Base-by-base conservation (phyloP, 2,329 filamentous ascomycete genomes). In the Colletotrichum magnum region DNA sequence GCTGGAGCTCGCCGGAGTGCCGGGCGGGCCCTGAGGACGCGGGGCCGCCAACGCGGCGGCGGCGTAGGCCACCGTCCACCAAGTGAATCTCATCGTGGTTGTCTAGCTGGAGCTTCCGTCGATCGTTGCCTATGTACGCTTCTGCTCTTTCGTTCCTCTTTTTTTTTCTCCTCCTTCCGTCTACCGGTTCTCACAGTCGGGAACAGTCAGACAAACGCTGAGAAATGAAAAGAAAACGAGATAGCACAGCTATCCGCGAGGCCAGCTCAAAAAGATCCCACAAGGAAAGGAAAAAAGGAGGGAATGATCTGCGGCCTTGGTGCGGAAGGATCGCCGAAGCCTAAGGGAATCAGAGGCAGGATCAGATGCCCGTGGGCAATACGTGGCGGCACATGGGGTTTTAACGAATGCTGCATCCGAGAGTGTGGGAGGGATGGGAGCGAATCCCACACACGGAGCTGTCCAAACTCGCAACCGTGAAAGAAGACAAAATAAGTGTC, bases 241-340 rank as follows among this genome's bases (percentile, higher is more conserved):
- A 69, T 69, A 66, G 66, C 66, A 41, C 66, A 69, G 66, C 66
- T 69, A 61, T 66, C 62, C 41, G 36, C 66, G 66, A 69, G 66
- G 56, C 66, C 66, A 69, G 66, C 66, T 69, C 66, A 66, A n/a
- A n/a, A 56, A 54, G 60, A 15, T 69, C 66, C 59, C 66, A 5
- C 16, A 39, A 59, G 21, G 47, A 68, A 62, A 65, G 18, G 5
- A 10, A 65, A 65, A 66, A 50, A 50, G 50, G 50, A 60, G 36
- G 41, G 58, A 18, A 57, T 28, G 32, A 2, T 32, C 26, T 56
- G 50, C 50, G 56, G 66, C 66, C 45, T 50, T 53, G 7, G 47
- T 54, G 32, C 59, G 57, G 57, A 50, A 39, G 32, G 4, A 47
- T 64, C 65, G 56, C 50, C 50, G 62, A 65, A 60, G 24, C 62